Base-by-base conservation (phyloP, 208 protist species). In the Acanthamoeba pearcei region DNA sequence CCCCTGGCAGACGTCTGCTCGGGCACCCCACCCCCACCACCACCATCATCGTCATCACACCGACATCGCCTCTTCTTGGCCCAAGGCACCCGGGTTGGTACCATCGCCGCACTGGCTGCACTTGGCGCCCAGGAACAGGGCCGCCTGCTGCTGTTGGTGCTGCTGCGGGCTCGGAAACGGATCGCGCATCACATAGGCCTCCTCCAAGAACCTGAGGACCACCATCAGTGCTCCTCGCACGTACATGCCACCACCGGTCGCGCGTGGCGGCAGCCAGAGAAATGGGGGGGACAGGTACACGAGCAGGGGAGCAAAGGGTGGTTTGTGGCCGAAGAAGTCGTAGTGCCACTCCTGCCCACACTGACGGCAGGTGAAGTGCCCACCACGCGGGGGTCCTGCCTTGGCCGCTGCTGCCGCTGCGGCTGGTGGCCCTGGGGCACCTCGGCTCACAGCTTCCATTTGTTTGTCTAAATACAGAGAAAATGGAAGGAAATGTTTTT, bases 101-200 rank as follows among this genome's bases (percentile, higher is more conserved):
- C 86, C 66, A 51, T 78, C 86, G 13, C 86, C 86, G 22, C 86
- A 92, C 32, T 78, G 57, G 62, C 62, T 78, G 86, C 86, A 92
- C 57, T 92, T 92, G 66, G 29, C 57, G 53, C 86, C 86, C 0
- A 92, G 62, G 86, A 46, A 74, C 10, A 92, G 57, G 19, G 86
- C 86, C 3, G 86, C 24, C 19, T 32, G 86, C 60, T 92, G 35
- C 86, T 68, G 86, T 53, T 51, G 29, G 19, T 19, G 32, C 27
- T 80, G 72, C 72, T 42, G 42, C 72, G 13, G 38, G 51, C 29
- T 64, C 8, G 80, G 80, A 60, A 92, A 92, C 15, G 86, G 86
- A 76, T 92, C 86, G 5, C 66, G 6, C 5, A 92, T 92, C 86
- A 92, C 62, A 42, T 92, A 92, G 32, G 86, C 86, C 86, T 92